Base-by-base conservation (phyloP, 306 rosid species). In the Vicia faba region DNA sequence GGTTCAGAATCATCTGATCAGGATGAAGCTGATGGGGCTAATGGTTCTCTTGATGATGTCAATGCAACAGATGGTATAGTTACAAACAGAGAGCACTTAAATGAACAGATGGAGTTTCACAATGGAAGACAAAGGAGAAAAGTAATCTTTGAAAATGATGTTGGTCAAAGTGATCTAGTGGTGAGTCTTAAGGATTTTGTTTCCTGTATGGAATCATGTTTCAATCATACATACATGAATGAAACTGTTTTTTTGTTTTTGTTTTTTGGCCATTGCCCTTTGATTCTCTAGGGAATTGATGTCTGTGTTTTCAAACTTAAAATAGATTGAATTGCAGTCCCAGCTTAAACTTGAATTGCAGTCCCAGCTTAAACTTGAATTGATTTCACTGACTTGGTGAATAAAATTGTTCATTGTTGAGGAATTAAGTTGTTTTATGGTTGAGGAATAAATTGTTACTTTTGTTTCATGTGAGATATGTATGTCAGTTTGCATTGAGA, bases 111-210 rank as follows among this genome's bases (percentile, higher is more conserved):
- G 29, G 98, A 93, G 76, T 71, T 83, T 84, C 81, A 80, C 73
- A 85, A 74, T 65, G 98, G 97, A 78, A 83, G 97, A 73, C 73
- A 20, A 7, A 88, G 98, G 80, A 80, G 98, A 76, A 86, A 78
- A 78, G 91, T 80, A 44, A 44, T 83, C 20, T 89, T 93, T 79
- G 84, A 76, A 73, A 63, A 82, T 68, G 95, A 83, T n/a, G 65
- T 61, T 68, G 84, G 75, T 72, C 78, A 70, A 66, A 76, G 63
- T n/a, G 82, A 75, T 67, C 23, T 66, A 73, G 80, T 75, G 96
- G 96, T 89, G 75, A 78, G 75, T 61, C 61, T 53, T 20, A 61
- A 12, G 57, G 45, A 38, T 66, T 66, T 36, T 58, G 5, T 69
- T 61, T 64, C n/a, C 66, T 29, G 38, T 16, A 45, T 19, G 70